Percentiles rank a stretch among this genome's conserved stretches.
These are phyloP conservation scores for Caryopteris hybrid DNA, from an alignment of 305 asterid species.

Conservation along the genomic window DNA sequence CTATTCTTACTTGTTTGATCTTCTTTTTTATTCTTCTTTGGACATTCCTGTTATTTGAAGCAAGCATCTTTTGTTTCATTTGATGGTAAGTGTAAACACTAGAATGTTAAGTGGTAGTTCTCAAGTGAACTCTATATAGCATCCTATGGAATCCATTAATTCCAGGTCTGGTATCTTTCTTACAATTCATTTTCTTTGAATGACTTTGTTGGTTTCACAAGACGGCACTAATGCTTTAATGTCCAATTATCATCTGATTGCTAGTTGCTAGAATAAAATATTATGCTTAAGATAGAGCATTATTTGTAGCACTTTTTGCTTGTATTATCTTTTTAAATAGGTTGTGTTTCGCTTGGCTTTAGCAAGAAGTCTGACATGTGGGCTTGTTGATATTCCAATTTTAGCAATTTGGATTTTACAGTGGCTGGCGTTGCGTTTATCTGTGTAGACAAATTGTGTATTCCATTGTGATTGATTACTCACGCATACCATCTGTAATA, in stretches of 20 bases:
- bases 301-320: background rate
- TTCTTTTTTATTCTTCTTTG: background rate
- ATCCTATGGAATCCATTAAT: background rate
- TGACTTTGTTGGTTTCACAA: background rate
- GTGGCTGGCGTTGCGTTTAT: constrained; percentile 5
- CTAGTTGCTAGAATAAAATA: background rate
- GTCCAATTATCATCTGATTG: background rate
- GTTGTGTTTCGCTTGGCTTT: constrained; percentile 14
- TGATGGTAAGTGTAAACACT: background rate
- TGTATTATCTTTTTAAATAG: background rate
- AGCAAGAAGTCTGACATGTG: background rate
- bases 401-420: constrained; percentile 7
- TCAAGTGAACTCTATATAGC: background rate
- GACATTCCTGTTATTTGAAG: background rate
- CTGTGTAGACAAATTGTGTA: background rate
- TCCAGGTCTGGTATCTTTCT: background rate
- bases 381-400: constrained; percentile 5
- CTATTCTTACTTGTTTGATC: background rate
- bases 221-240: background rate
- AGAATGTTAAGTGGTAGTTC: background rate
- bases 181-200: background rate
- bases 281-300: background rate
- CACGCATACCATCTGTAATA: constrained; percentile 13
- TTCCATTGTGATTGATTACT: constrained; percentile 1
- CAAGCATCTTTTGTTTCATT: constrained; percentile 1